These are phyloP conservation scores for Diospyros kaki DNA, from an alignment of 148 eudicot species.

Conservation along the genomic window DNA sequence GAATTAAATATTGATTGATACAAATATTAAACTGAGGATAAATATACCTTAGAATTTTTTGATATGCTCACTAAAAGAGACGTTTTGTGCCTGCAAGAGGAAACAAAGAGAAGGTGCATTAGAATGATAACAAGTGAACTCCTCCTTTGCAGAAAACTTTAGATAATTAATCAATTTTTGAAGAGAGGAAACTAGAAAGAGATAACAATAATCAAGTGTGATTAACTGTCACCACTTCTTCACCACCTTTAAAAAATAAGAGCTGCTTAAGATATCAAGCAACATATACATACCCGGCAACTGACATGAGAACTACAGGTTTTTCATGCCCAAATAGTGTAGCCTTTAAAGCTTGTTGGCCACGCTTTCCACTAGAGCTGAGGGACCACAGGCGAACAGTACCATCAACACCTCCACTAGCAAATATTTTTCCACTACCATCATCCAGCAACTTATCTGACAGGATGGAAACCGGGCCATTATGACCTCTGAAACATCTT, in stretches of 20 bases:
- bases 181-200: background rate
- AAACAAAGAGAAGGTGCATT: constrained; percentile 9
- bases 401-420: constrained; percentile 83
- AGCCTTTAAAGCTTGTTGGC: constrained; percentile 61
- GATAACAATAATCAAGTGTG: background rate
- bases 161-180: background rate
- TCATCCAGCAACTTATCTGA: constrained; percentile 68
- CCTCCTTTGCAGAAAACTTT: constrained; percentile 5
- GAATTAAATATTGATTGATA: background rate
- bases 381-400: constrained; percentile 89
- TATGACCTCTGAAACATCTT: constrained; percentile 71
- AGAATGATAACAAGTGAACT: background rate
- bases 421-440: constrained; percentile 46
- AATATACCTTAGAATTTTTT: constrained; percentile 66
- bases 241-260: background rate
- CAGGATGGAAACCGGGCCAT: constrained; percentile 59
- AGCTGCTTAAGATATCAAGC: constrained; percentile 1
- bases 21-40: background rate
- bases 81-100: constrained; percentile 59
- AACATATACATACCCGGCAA: constrained; percentile 56
- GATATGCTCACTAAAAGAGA: constrained; percentile 74
- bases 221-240: background rate
- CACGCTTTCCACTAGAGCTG: constrained; percentile 55
- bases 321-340: constrained; percentile 68
- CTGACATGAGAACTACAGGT: constrained; percentile 51